phyloP scores from a whole-genome alignment of 257 asterid genomes.

The Jasminum sambac region DNA sequence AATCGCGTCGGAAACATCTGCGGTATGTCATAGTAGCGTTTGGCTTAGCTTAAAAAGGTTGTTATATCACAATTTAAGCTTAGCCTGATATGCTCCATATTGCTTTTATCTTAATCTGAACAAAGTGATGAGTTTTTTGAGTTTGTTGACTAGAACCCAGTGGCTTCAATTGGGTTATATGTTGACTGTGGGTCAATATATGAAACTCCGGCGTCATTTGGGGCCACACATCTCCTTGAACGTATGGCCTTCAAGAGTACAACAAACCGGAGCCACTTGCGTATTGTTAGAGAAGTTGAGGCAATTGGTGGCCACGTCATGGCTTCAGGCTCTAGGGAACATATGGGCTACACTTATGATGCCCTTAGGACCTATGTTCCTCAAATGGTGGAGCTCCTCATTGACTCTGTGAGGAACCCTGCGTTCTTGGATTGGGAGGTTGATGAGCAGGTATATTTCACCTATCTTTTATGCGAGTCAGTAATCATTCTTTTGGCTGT shows the following conservation, averaged over 20 bases:
- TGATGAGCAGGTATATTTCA: conserved; percentile 71
- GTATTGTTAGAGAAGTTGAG: conserved; percentile 85
- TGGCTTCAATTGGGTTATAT: conserved; percentile 78
- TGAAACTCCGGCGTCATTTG: conserved; percentile 73
- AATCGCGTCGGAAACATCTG: conserved; percentile 78
- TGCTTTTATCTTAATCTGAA: not conserved
- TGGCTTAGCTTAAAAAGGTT: not conserved
- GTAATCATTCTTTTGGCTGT: not conserved
- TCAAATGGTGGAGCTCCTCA: conserved; percentile 88
- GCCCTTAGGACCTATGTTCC: conserved; percentile 75
- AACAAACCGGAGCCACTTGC: conserved; percentile 75
- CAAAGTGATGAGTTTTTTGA: conserved; percentile 19
- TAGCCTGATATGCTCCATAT: not conserved
- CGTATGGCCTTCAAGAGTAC: conserved; percentile 97
- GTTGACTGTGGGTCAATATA: conserved; percentile 89
- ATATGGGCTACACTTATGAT: conserved; percentile 75
- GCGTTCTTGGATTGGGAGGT: conserved; percentile 97
- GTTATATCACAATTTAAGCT: not conserved
- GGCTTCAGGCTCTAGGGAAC: conserved; percentile 82
- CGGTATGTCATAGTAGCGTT: conserved; percentile 42
- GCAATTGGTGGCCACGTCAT: conserved; percentile 88
- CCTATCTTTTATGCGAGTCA: conserved; percentile 18
- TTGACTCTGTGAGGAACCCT: conserved; percentile 82
- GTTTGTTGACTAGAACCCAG: conserved; percentile 60
- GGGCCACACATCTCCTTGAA: conserved; percentile 84